Evolutionary conservation across 352 stramenopile genomes (phyloP).

Genomic region (Pythium aristosporum): DNA sequence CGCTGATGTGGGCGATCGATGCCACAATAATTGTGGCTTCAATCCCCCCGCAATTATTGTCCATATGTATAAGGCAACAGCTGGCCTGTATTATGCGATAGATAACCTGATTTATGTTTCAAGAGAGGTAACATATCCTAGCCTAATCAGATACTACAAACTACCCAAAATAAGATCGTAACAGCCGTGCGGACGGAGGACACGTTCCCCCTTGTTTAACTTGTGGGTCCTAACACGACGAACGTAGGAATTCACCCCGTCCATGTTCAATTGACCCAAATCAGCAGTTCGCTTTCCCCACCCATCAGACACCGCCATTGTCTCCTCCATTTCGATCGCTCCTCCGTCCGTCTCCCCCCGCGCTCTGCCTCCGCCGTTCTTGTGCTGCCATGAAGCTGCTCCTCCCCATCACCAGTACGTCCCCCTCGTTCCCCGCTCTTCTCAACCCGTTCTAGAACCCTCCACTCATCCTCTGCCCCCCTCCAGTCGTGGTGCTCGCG

Average conservation of each 20-base stretch:
- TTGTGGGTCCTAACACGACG: background rate
- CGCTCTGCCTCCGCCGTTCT: background rate
- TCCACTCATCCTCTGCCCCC: background rate
- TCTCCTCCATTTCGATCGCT: background rate
- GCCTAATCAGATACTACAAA: too few species aligned
- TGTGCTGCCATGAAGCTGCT: slow-evolving; percentile 12
- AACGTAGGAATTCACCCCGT: slow-evolving; percentile 8
- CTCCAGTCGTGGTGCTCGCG: slow-evolving; percentile 54
- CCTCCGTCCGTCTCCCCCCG: background rate
- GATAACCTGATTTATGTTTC: too few species aligned
- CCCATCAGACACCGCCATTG: background rate
- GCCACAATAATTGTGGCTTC: too few species aligned
- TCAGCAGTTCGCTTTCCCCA: background rate
- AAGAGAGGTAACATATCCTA: too few species aligned
- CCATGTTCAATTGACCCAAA: slow-evolving; percentile 15
- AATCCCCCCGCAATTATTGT: too few species aligned
- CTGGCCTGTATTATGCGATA: too few species aligned
- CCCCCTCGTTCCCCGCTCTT: background rate
- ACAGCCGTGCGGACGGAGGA: background rate
- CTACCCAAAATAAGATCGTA: background rate
- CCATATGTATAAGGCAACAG: too few species aligned
- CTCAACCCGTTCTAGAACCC: background rate
- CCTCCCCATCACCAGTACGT: slow-evolving; percentile 18
- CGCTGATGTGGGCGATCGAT: too few species aligned
- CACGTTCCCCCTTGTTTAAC: background rate